Conservation (phyloP, 108 stramenopile species). For the Nitzschia sp. region DNA sequence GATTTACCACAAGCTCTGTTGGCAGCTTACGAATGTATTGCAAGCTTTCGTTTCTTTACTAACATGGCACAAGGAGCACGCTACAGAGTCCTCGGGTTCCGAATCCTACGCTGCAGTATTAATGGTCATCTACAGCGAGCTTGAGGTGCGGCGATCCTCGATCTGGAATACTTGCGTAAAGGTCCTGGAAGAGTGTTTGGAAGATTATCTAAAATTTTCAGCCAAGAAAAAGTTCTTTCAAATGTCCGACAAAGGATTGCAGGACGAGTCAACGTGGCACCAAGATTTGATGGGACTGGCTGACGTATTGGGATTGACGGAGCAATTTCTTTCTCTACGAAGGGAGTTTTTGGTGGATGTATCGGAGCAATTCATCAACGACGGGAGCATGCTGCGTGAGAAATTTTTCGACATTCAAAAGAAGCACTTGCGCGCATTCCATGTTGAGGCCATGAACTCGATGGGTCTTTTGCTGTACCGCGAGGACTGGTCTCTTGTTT, state of each 20-base stretch:
- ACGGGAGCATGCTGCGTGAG: constrained; percentile 21
- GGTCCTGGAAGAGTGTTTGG: constrained; percentile 44
- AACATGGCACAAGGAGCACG: constrained; percentile 32
- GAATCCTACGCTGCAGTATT: neutral
- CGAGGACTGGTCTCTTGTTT: constrained; percentile 64
- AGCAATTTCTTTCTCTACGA: constrained; percentile 35
- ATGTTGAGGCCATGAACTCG: constrained; percentile 78
- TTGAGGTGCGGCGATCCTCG: constrained; percentile 15
- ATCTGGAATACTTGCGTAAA: constrained; percentile 34
- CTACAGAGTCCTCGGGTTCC: neutral
- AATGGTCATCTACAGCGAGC: constrained; percentile 7
- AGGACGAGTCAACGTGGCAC: constrained; percentile 34
- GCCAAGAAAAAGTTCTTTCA: constrained; percentile 36
- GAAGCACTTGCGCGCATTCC: constrained; percentile 61
- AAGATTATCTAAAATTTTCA: constrained; percentile 42
- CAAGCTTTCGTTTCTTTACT: constrained; percentile 22
- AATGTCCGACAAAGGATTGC: neutral
- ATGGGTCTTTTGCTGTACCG: constrained; percentile 56
- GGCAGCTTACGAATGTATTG: constrained; percentile 31
- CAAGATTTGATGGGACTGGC: constrained; percentile 41
- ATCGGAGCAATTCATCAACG: constrained; percentile 20
- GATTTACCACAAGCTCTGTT: constrained; percentile 49
- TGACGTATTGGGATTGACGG: constrained; percentile 30
- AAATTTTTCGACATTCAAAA: constrained; percentile 6
- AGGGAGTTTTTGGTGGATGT: constrained; percentile 13